Percentiles rank a stretch among this genome's conserved stretches.
Evolutionary conservation across 1,139 yeast species (phyloP).

Genomic region (Pichia sp.): DNA sequence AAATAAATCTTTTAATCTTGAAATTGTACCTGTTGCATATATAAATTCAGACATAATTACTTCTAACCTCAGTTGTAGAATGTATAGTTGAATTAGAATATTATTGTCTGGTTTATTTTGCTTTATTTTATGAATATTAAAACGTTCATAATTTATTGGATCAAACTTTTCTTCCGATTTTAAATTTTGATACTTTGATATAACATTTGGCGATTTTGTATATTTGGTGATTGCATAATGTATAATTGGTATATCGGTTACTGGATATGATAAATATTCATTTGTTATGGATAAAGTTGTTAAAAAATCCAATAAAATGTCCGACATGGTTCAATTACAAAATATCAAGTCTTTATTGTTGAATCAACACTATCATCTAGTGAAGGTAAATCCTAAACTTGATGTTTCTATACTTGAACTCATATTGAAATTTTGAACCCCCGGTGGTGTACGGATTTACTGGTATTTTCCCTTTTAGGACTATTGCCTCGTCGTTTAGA

Average conservation of each 20-base stretch:
- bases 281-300: constrained; percentile 4
- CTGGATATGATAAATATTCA: neutral
- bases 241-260: constrained; percentile 2
- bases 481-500: too few species aligned
- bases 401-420: too few species aligned
- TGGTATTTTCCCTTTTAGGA: too few species aligned
- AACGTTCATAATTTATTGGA: neutral
- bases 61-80: constrained; percentile 13
- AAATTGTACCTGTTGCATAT: constrained; percentile 9
- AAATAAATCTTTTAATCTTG: constrained; percentile 15
- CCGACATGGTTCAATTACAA: neutral
- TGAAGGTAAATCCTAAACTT: too few species aligned
- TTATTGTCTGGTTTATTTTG: neutral
- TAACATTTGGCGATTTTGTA: constrained; percentile 6
- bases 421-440: neutral
- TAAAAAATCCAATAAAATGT: constrained; percentile 3
- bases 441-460: neutral
- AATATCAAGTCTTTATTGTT: too few species aligned
- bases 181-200: neutral
- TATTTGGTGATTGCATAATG: constrained; percentile 3
- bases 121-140: neutral
- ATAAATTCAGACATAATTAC: constrained; percentile 10
- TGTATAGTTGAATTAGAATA: constrained; percentile 3
- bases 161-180: neutral
- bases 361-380: too few species aligned